These are phyloP conservation scores for Pseudocercospora vitis DNA, from an alignment of 2,329 filamentous ascomycete genomes.

Conservation along the genomic window DNA sequence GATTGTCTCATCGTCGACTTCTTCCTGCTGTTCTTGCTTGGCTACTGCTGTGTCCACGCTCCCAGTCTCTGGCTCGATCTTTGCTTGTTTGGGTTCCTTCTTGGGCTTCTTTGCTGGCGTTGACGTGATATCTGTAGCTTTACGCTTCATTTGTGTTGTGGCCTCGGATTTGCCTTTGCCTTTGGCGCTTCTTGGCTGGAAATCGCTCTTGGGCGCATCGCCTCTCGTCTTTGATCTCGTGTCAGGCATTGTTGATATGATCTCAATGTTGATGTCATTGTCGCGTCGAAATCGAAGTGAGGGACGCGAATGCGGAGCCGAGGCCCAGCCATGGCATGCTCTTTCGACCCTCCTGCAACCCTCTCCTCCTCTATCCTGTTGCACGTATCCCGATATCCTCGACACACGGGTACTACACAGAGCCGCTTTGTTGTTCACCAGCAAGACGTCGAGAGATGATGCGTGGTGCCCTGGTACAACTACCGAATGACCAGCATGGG, in stretches of 20 bases:
- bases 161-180: background rate
- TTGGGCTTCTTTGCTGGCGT: constrained; percentile 18
- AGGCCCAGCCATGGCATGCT: background rate
- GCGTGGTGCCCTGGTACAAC: too few species aligned
- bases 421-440: too few species aligned
- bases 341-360: background rate
- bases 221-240: background rate
- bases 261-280: background rate
- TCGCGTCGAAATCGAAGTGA: background rate
- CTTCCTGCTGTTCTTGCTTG: constrained; percentile 1
- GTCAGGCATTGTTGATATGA: background rate
- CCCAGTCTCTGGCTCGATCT: constrained; percentile 11
- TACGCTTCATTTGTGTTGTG: constrained; percentile 10
- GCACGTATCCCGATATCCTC: background rate
- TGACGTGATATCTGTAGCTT: background rate
- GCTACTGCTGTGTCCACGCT: background rate
- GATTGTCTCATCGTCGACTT: constrained; percentile 18
- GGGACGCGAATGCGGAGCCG: background rate
- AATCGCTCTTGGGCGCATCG: background rate
- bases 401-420: too few species aligned
- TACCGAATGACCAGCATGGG: background rate
- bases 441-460: too few species aligned
- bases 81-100: constrained; percentile 7
- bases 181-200: background rate
- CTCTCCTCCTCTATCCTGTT: background rate